These are phyloP conservation scores for Xylariales sp. DNA, from an alignment of 2,329 filamentous ascomycete species.

Conservation along the genomic window DNA sequence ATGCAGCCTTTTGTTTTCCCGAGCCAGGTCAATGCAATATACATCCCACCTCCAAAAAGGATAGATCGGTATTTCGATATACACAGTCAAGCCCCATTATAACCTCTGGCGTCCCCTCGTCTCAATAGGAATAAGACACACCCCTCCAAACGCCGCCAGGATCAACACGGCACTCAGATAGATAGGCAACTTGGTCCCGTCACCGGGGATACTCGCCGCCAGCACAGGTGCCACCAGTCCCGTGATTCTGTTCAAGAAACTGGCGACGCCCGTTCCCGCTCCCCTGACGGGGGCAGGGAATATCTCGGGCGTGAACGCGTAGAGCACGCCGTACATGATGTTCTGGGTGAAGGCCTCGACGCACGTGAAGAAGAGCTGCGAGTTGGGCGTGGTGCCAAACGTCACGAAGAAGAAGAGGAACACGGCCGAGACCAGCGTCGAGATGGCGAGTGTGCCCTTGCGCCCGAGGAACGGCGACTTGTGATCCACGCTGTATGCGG, in stretches of 20 bases:
- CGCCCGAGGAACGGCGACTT: constrained; percentile 61
- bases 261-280: constrained; percentile 67
- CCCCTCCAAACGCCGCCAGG: constrained; percentile 53
- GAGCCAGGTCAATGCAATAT: too few relatives aligned
- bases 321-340: constrained; percentile 73
- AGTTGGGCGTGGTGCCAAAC: constrained; percentile 49
- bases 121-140: constrained; percentile 59
- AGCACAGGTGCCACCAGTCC: constrained; percentile 66
- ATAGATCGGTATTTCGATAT: too few relatives aligned
- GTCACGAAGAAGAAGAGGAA: constrained; percentile 65
- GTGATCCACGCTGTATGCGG: constrained; percentile 66
- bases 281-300: constrained; percentile 70
- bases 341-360: constrained; percentile 69
- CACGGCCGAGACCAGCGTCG: constrained; percentile 61
- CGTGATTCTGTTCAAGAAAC: constrained; percentile 63
- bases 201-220: constrained; percentile 55
- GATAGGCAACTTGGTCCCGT: constrained; percentile 53
- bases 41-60: too few relatives aligned
- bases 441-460: constrained; percentile 65
- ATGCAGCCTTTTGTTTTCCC: too few relatives aligned
- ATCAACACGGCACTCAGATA: constrained; percentile 55
- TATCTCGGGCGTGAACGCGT: constrained; percentile 72
- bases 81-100: too few relatives aligned
- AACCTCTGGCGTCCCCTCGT: constrained; percentile 55
- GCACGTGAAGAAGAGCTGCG: constrained; percentile 62